phyloP scores from a whole-genome alignment of 2,329 filamentous ascomycete genomes.

The Verticillium nubilum region DNA sequence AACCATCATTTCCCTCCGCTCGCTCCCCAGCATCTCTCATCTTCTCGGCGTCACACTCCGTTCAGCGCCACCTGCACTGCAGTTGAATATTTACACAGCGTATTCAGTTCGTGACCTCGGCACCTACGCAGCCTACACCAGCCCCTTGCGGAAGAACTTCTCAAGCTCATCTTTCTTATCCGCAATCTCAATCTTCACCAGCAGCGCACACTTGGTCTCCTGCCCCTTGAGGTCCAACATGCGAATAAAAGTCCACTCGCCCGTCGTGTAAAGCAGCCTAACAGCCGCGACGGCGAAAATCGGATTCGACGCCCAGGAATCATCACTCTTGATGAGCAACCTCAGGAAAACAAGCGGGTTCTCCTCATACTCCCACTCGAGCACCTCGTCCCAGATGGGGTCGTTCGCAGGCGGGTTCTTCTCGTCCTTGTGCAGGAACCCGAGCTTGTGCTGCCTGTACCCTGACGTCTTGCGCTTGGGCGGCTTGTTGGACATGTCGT shows the following conservation, averaged over 20 bases:
- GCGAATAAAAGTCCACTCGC: slow-evolving; percentile 55
- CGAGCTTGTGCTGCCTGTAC: slow-evolving; percentile 56
- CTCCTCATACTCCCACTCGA: slow-evolving; percentile 65
- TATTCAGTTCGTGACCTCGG: too few species aligned
- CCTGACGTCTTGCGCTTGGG: slow-evolving; percentile 56
- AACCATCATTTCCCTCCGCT: too few species aligned
- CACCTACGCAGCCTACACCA: neutral
- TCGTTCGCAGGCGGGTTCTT: slow-evolving; percentile 55
- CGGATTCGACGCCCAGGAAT: slow-evolving; percentile 56
- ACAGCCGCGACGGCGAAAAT: slow-evolving; percentile 56
- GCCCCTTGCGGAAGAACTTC: neutral
- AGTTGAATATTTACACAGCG: too few species aligned
- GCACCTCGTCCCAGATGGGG: slow-evolving; percentile 59
- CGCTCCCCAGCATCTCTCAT: too few species aligned
- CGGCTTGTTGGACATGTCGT: slow-evolving; percentile 38
- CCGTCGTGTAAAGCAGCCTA: slow-evolving; percentile 51
- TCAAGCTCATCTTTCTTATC: slow-evolving; percentile 25
- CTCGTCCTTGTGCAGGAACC: slow-evolving; percentile 46
- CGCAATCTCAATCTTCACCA: slow-evolving; percentile 55
- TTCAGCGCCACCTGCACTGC: too few species aligned
- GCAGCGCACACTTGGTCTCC: slow-evolving; percentile 56
- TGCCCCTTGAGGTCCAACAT: slow-evolving; percentile 60
- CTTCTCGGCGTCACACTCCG: too few species aligned
- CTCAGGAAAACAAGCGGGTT: slow-evolving; percentile 61
- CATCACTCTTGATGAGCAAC: slow-evolving; percentile 62